Base-by-base conservation (phyloP, 768 basidiomycete species). In the Cytidiella melzeri region DNA sequence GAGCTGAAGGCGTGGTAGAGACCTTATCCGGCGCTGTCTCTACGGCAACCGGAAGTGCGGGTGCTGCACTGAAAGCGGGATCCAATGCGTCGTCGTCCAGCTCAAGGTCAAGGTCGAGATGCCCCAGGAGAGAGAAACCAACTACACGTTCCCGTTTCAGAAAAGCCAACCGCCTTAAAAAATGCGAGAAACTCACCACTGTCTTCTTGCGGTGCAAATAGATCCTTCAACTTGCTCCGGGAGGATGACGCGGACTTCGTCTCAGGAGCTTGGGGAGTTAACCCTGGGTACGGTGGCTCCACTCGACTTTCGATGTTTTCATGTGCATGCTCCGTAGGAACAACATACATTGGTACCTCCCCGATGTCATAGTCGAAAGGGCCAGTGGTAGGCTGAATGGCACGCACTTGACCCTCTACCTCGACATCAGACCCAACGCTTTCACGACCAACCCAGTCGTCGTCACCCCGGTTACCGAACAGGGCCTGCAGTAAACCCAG, bases 61-160 rank as follows among this genome's bases (percentile, higher is more conserved):
- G 15, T 15, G 30, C 30, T 28, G 39, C 43, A 37, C 47, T 46
- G 0, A 57, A 30, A 3, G 56, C 61, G 4, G 72, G 65, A 34
- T 59, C 55, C 23, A 64, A 57, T 24, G 76, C 49, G 30, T 80
- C 79, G n/a, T 79, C 75, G 45, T 86, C 84, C 13, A 86, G 68
- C 42, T 85, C 85, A 26, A 82, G 69, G 52, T 90, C 87, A 19
- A 90, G 70, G 43, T 87, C 81, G 28, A 91, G 76, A 53, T 89
- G 81, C 0, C 75, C 76, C 3, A 90, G 71, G n/a, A 91, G 70
- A 10, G 89, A 89, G 65, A 91, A 91, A 18, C 78, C 77, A 37
- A 67, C 83, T 84, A 51, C 19, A 21, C 34, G 24, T n/a, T 30
- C 10, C 13, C 3, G 26, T 52, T 21, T 11, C 3, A 18, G 24